Conservation (phyloP, 345 rosid genomes). For the Hevea brasiliensis region DNA sequence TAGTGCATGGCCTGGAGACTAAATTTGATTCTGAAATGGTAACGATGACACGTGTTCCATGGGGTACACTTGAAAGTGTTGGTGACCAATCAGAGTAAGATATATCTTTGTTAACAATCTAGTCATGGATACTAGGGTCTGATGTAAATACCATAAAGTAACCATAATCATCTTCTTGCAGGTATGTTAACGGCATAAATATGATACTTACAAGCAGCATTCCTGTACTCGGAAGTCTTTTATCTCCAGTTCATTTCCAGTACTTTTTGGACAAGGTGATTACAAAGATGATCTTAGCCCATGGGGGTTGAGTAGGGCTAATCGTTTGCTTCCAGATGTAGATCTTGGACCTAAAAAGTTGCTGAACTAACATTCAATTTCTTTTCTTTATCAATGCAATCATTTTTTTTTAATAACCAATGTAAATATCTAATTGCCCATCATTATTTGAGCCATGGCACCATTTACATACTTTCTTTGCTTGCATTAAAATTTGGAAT, state of each 20-base stretch:
- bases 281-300: background rate
- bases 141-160: conserved; percentile 6
- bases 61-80: conserved; percentile 97
- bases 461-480: background rate
- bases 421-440: background rate
- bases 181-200: conserved; percentile 72
- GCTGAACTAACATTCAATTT: background rate
- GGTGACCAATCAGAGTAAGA: conserved; percentile 96
- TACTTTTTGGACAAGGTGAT: conserved; percentile 81
- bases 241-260: conserved; percentile 68
- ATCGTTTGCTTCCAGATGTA: conserved; percentile 2
- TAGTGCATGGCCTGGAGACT: conserved; percentile 93
- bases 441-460: background rate
- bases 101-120: background rate
- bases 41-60: conserved; percentile 90
- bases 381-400: background rate
- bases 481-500: background rate
- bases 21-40: conserved; percentile 97
- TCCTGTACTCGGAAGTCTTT: conserved; percentile 66
- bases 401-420: background rate
- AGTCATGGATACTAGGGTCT: background rate
- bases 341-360: background rate
- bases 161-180: conserved; percentile 40
- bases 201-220: conserved; percentile 55
- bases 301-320: background rate